phyloP scores from a whole-genome alignment of 805 yeast species.

The Sugiyamaella chiloensis region DNA sequence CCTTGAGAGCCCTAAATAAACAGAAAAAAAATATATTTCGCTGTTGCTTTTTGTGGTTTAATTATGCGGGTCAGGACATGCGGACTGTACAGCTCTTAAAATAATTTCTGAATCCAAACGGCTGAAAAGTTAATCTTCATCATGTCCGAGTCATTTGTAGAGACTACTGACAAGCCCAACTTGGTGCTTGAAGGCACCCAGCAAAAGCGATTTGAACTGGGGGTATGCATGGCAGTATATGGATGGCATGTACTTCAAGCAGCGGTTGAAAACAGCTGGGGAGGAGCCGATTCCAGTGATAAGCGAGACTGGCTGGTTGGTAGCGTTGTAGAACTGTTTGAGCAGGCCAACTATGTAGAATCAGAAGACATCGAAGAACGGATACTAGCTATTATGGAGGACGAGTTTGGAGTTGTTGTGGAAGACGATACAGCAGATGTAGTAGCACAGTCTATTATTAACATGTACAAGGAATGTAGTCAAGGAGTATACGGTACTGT shows the following conservation, averaged over 20 bases:
- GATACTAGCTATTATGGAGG: conserved; percentile 83
- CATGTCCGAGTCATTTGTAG: no score
- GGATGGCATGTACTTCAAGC: conserved; percentile 84
- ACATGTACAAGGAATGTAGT: conserved; percentile 62
- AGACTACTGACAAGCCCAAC: conserved; percentile 20
- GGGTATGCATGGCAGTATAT: conserved; percentile 87
- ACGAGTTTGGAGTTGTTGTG: conserved; percentile 84
- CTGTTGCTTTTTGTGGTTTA: no score
- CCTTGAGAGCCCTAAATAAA: no score
- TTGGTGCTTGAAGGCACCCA: conserved; percentile 49
- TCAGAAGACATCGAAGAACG: conserved; percentile 79
- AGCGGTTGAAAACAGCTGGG: conserved; percentile 94
- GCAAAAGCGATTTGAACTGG: conserved; percentile 86
- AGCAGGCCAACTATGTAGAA: conserved; percentile 61
- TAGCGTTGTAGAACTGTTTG: conserved; percentile 73
- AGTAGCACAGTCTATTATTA: conserved; percentile 64
- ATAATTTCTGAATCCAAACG: no score
- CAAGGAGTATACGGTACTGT: conserved; percentile 51
- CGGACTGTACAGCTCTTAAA: no score
- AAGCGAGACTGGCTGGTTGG: conserved; percentile 96
- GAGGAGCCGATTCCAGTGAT: conserved; percentile 86
- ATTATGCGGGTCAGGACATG: no score
- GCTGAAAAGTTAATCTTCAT: no score
- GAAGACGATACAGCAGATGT: conserved; percentile 86
- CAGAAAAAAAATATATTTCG: no score